Conservation (phyloP, 164 flowering plant genomes). For the Dillenia turbinata region DNA sequence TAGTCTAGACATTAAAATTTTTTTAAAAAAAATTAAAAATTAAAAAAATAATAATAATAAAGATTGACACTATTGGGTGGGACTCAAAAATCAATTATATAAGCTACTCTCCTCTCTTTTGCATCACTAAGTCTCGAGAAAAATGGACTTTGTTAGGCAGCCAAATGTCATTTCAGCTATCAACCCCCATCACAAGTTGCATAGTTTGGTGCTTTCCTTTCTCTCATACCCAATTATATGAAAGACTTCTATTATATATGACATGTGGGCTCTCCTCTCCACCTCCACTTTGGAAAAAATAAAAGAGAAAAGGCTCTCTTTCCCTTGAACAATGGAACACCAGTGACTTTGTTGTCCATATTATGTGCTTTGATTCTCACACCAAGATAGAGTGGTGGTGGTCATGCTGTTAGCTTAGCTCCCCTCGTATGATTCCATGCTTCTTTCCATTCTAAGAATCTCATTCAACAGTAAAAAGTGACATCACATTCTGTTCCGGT, state of each 20-base stretch:
- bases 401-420: not conserved
- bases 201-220: slow-evolving; percentile 9
- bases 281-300: not conserved
- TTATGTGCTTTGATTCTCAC: not conserved
- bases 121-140: slow-evolving; percentile 3
- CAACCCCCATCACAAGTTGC: slow-evolving; percentile 15
- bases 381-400: not conserved
- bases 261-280: slow-evolving; percentile 19
- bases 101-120: not conserved
- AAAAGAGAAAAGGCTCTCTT: too few species aligned
- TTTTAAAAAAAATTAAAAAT: too few species aligned
- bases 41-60: too few species aligned
- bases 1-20: too few species aligned
- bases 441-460: slow-evolving; percentile 3
- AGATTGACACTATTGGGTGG: too few species aligned
- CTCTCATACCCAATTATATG: slow-evolving; percentile 9
- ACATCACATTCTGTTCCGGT: not conserved
- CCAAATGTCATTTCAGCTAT: slow-evolving; percentile 8
- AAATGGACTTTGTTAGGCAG: slow-evolving; percentile 4
- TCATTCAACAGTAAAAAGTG: not conserved
- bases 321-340: not conserved
- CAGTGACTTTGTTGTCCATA: not conserved
- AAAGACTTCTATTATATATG: slow-evolving; percentile 1
- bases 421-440: not conserved
- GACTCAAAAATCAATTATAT: too few species aligned